phyloP scores from a whole-genome alignment of 495 filamentous ascomycete species.

The Penicillium bialowiezense region DNA sequence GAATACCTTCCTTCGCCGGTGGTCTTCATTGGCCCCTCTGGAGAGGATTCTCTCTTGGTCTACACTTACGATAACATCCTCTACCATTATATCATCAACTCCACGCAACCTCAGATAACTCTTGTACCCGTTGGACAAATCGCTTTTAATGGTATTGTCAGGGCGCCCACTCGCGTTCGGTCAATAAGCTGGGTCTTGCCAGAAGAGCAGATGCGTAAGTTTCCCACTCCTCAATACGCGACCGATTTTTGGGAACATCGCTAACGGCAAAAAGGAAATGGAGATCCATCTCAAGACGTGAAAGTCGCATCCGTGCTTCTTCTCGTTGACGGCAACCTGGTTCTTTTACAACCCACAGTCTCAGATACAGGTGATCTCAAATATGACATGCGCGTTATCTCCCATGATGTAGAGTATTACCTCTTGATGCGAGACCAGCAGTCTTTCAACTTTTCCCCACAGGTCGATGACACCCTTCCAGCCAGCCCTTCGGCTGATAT shows the following conservation, averaged over 20 bases:
- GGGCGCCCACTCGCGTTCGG: slow-evolving; percentile 87
- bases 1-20: slow-evolving; percentile 80
- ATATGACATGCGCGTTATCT: slow-evolving; percentile 97
- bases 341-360: slow-evolving; percentile 81
- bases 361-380: slow-evolving; percentile 76
- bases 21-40: slow-evolving; percentile 80
- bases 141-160: slow-evolving; percentile 91
- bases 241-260: too few relatives aligned
- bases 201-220: slow-evolving; percentile 78
- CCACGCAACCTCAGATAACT: slow-evolving; percentile 64
- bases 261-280: slow-evolving; percentile 56
- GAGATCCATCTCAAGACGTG: slow-evolving; percentile 95
- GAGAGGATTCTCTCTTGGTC: slow-evolving; percentile 90
- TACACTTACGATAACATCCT: slow-evolving; percentile 97
- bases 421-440: slow-evolving; percentile 84
- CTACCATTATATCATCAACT: slow-evolving; percentile 86
- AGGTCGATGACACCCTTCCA: slow-evolving; percentile 44
- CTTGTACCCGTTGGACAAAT: slow-evolving; percentile 94
- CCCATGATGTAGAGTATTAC: slow-evolving; percentile 94
- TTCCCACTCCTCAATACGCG: too few relatives aligned
- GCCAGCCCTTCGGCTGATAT: slow-evolving; percentile 51
- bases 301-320: slow-evolving; percentile 92
- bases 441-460: slow-evolving; percentile 45
- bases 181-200: slow-evolving; percentile 95
- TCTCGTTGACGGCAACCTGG: slow-evolving; percentile 92